Evolutionary conservation across 2,329 filamentous ascomycete genomes (phyloP).

Genomic region (Fusarium metavorans): DNA sequence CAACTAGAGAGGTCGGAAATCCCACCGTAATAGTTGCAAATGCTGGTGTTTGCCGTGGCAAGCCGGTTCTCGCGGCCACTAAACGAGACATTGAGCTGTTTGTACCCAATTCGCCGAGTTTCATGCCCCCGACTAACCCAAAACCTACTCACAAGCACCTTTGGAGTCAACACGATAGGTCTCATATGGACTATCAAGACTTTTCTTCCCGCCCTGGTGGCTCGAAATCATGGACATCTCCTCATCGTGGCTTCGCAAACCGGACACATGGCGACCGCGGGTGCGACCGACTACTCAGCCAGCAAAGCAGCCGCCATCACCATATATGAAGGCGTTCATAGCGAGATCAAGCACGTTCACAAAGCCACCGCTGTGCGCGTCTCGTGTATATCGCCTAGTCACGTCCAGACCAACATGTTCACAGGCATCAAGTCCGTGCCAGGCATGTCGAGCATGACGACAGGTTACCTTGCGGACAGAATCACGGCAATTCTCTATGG

Average conservation of each 20-base stretch:
- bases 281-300: conserved; percentile 70
- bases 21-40: conserved; percentile 69
- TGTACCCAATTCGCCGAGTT: background rate
- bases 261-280: conserved; percentile 64
- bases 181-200: conserved; percentile 69
- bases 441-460: conserved; percentile 8
- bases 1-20: conserved; percentile 57
- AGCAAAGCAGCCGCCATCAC: conserved; percentile 68
- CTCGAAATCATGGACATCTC: conserved; percentile 69
- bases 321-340: conserved; percentile 69
- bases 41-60: conserved; percentile 65
- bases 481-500: background rate
- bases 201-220: conserved; percentile 67
- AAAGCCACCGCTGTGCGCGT: conserved; percentile 64
- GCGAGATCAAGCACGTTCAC: conserved; percentile 64
- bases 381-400: conserved; percentile 43
- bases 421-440: conserved; percentile 22
- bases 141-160: conserved; percentile 38
- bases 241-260: conserved; percentile 68
- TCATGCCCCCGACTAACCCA: background rate
- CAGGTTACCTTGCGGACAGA: background rate
- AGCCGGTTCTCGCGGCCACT: conserved; percentile 61
- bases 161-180: conserved; percentile 68
- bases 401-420: conserved; percentile 57
- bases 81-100: conserved; percentile 56